phyloP scores from a whole-genome alignment of 2,329 filamentous ascomycete species.

The Fonsecaea multimorphosa region DNA sequence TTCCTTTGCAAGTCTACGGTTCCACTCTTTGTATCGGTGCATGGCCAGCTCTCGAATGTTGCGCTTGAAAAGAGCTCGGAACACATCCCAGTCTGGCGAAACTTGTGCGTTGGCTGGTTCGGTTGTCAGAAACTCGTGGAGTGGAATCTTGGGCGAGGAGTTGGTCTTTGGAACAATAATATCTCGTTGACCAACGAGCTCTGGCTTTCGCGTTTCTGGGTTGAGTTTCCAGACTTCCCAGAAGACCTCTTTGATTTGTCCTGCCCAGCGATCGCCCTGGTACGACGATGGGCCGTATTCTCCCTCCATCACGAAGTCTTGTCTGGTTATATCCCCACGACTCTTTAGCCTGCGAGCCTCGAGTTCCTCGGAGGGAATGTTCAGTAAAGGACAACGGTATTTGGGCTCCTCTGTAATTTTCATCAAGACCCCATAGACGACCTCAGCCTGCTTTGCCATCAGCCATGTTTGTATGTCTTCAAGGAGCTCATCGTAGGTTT shows the following conservation, averaged over 20 bases:
- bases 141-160: too few species aligned
- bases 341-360: not conserved
- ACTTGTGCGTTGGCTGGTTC: too few species aligned
- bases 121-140: too few species aligned
- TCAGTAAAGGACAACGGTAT: not conserved
- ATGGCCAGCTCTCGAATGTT: too few species aligned
- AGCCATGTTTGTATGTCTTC: not conserved
- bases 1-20: too few species aligned
- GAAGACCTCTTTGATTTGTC: not conserved
- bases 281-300: not conserved
- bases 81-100: too few species aligned
- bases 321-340: too few species aligned
- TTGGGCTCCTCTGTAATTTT: not conserved
- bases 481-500: not conserved
- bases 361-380: not conserved
- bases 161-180: not conserved
- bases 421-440: not conserved
- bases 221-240: not conserved
- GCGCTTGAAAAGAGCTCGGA: too few species aligned
- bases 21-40: too few species aligned
- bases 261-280: not conserved
- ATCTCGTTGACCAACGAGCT: not conserved
- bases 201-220: not conserved
- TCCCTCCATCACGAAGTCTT: too few species aligned
- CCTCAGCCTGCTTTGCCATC: not conserved